Conservation (phyloP, 371 early-diverging fungal genomes). For the Mortierella sp. region DNA sequence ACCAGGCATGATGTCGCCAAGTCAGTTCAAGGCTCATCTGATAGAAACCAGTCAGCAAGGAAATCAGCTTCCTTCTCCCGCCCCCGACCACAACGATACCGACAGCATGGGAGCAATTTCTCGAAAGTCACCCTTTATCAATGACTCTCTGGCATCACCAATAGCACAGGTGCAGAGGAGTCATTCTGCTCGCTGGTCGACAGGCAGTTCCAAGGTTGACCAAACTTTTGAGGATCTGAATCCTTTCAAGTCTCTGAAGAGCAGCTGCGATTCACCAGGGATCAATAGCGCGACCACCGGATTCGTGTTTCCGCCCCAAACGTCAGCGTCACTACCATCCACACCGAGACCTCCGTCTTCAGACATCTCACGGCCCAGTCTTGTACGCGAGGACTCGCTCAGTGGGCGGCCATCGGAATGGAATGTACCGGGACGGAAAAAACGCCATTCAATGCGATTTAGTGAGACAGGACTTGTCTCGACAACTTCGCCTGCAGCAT, state of each 20-base stretch:
- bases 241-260: conserved; percentile 31
- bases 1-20: conserved; percentile 33
- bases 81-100: neutral
- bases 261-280: conserved; percentile 7
- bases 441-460: conserved; percentile 48
- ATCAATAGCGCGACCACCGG: neutral
- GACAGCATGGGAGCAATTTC: neutral
- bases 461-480: conserved; percentile 16
- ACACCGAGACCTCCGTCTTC: conserved; percentile 9
- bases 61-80: neutral
- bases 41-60: conserved; percentile 22
- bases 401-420: conserved; percentile 42
- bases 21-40: conserved; percentile 37
- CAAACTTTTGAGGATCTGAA: conserved; percentile 44
- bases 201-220: conserved; percentile 38
- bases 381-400: conserved; percentile 33
- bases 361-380: conserved; percentile 4
- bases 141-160: neutral
- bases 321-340: conserved; percentile 2
- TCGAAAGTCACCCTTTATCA: conserved; percentile 1
- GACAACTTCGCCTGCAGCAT: neutral
- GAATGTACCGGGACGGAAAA: conserved; percentile 35
- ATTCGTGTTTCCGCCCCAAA: neutral
- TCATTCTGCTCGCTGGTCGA: conserved; percentile 39
- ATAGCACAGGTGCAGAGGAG: neutral